Conservation (phyloP, 352 stramenopile species). For the Pythium brachiatum region DNA sequence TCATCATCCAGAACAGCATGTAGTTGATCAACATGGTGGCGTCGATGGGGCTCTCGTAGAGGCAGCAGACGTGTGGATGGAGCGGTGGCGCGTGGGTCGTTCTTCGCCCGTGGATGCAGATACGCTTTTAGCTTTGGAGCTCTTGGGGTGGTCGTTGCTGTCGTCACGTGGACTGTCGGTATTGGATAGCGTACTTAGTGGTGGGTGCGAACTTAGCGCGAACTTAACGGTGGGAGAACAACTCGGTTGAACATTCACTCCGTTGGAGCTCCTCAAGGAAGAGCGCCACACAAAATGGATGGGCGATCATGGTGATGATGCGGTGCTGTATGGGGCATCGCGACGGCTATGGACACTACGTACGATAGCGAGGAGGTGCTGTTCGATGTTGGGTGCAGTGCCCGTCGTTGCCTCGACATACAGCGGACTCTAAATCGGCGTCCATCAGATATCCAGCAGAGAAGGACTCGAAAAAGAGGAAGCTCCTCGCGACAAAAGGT, state of each 20-base stretch:
- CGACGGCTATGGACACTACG: too few species aligned
- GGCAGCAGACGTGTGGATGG: background rate
- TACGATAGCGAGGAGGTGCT: too few species aligned
- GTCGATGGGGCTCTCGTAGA: too few species aligned
- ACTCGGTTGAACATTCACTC: conserved; percentile 12
- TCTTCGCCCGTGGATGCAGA: background rate
- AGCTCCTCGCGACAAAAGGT: too few species aligned
- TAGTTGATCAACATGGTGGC: conserved; percentile 63
- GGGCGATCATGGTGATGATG: too few species aligned
- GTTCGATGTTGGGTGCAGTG: too few species aligned
- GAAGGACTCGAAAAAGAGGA: too few species aligned
- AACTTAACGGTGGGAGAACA: background rate
- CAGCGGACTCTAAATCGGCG: too few species aligned
- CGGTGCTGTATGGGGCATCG: too few species aligned
- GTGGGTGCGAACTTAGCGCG: background rate
- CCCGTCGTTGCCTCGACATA: too few species aligned
- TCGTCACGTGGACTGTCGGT: conserved; percentile 1
- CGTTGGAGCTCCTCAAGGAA: background rate
- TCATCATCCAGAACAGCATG: conserved; percentile 58
- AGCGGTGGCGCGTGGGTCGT: background rate
- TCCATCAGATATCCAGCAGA: too few species aligned
- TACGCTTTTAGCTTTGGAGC: background rate
- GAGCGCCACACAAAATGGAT: background rate
- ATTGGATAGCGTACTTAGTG: conserved; percentile 11
- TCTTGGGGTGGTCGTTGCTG: background rate